Percentiles rank a stretch among this genome's conserved stretches.
Conservation (phyloP, 2,329 filamentous ascomycete genomes). For the Cercospora nicotianae region DNA sequence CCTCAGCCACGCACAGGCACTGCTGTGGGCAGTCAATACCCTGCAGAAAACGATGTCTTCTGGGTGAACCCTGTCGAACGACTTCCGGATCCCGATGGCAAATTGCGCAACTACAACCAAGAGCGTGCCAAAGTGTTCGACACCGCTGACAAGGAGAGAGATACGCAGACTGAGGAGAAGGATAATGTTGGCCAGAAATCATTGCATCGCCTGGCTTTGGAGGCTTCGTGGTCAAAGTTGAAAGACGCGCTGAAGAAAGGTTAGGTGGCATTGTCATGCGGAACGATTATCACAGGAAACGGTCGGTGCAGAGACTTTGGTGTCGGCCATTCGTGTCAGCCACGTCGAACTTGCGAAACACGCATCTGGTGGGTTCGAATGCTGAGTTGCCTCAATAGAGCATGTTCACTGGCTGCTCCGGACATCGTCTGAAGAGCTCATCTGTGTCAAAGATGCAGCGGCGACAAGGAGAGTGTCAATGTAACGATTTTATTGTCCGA, state of each 20-base stretch:
- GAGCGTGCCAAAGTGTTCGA: conserved; percentile 10
- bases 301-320: neutral
- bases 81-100: conserved; percentile 6
- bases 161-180: no score
- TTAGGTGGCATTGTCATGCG: neutral
- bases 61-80: conserved; percentile 12
- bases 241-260: neutral
- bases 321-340: neutral
- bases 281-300: neutral
- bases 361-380: neutral
- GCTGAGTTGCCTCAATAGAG: neutral
- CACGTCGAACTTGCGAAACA: neutral
- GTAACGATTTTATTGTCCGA: neutral
- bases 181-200: neutral
- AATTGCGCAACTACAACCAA: conserved; percentile 14
- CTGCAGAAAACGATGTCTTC: conserved; percentile 15
- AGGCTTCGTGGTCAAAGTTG: conserved; percentile 17
- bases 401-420: neutral
- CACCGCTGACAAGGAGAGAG: neutral
- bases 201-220: conserved; percentile 3
- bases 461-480: neutral
- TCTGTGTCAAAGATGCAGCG: neutral
- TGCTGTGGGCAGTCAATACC: neutral
- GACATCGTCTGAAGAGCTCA: neutral
- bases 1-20: neutral